Evolutionary conservation across 306 rosid species (phyloP).

Genomic region (Canavalia ensiformis): DNA sequence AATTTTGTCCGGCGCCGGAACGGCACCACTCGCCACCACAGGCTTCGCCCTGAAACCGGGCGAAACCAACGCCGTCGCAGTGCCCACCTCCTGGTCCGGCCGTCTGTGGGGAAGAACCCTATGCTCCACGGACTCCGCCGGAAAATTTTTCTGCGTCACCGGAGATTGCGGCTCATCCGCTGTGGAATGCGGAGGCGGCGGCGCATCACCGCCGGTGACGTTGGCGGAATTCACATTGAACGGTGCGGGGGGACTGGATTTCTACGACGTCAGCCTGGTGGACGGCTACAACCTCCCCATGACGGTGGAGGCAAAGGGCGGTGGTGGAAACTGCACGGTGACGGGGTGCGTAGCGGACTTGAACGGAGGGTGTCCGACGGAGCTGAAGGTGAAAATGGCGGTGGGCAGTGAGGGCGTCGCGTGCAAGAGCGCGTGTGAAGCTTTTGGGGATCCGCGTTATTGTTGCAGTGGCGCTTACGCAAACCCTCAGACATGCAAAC

Average conservation of each 20-base stretch:
- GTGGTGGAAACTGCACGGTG: conserved; percentile 61
- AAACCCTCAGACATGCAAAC: conserved; percentile 64
- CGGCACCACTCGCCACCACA: conserved; percentile 56
- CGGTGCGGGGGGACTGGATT: conserved; percentile 69
- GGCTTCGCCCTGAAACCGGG: conserved; percentile 66
- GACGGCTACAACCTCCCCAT: conserved; percentile 82
- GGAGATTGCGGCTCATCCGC: conserved; percentile 74
- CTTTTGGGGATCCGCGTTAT: conserved; percentile 70
- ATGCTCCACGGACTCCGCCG: conserved; percentile 60
- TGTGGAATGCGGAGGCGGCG: conserved; percentile 58
- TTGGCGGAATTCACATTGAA: conserved; percentile 77
- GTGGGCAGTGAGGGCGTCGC: conserved; percentile 56
- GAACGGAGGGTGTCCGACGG: conserved; percentile 71
- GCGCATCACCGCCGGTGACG: conserved; percentile 65
- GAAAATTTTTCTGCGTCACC: conserved; percentile 65
- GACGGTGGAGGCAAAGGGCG: conserved; percentile 58
- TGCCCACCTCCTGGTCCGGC: conserved; percentile 78
- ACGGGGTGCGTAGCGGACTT: conserved; percentile 68
- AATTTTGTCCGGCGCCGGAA: conserved; percentile 72
- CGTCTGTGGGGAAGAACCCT: conserved; percentile 79
- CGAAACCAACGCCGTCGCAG: conserved; percentile 48
- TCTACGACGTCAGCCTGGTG: conserved; percentile 84
- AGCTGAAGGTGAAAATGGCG: conserved; percentile 53
- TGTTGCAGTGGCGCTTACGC: conserved; percentile 82
- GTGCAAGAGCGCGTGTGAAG: conserved; percentile 86